Evolutionary conservation across 2,329 filamentous ascomycete genomes (phyloP).

Genomic region (Fusarium veterinarium): DNA sequence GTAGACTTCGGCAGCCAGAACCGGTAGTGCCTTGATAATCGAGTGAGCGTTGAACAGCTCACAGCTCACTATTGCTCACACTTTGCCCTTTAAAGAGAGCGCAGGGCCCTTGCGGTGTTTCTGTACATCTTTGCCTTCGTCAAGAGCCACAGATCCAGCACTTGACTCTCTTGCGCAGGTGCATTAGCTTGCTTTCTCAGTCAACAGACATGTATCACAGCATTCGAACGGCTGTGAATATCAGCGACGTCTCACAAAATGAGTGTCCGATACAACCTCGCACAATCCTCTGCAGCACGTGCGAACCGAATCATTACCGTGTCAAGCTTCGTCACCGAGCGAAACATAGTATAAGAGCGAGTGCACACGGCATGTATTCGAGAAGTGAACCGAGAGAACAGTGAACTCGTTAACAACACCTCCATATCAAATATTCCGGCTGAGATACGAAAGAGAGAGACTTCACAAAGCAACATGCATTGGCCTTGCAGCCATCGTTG

Average conservation of each 20-base stretch:
- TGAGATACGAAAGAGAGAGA: background rate
- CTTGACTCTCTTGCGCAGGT: background rate
- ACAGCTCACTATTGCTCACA: background rate
- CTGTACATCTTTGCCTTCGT: background rate
- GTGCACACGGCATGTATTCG: conserved; percentile 8
- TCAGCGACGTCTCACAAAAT: conserved; percentile 31
- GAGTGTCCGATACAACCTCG: conserved; percentile 23
- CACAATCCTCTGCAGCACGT: conserved; percentile 29
- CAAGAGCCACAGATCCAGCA: conserved; percentile 1
- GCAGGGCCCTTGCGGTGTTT: background rate
- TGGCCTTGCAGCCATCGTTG: conserved; percentile 43
- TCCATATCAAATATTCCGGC: background rate
- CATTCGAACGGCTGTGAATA: conserved; percentile 16
- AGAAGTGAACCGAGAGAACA: conserved; percentile 2
- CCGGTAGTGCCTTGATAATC: background rate
- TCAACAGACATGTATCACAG: conserved; percentile 33
- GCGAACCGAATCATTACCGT: conserved; percentile 32
- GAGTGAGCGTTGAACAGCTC: background rate
- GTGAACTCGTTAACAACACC: conserved; percentile 1
- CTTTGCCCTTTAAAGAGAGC: background rate
- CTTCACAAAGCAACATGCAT: conserved; percentile 21
- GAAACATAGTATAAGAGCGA: conserved; percentile 36
- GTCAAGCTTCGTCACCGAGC: conserved; percentile 4
- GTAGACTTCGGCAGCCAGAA: background rate
- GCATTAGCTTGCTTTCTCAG: background rate